Evolutionary conservation across 805 yeast species (phyloP), one percentile per base, ranked within the genome.

Genomic region (Blastobotrys robertii): DNA sequence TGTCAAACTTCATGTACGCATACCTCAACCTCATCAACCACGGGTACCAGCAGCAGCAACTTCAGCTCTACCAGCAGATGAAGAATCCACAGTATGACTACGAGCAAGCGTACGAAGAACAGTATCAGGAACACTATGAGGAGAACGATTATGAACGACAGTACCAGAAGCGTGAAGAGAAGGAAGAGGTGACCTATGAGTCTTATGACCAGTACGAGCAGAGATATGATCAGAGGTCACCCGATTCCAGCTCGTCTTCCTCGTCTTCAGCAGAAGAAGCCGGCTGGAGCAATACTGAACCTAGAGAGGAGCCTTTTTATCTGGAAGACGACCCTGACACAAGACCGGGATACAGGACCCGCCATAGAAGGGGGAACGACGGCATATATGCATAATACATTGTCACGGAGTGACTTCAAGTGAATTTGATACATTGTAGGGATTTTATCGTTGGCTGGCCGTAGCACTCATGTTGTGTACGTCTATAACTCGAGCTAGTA

Each of bases 1-100:
- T 92, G 50, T 85, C 96, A 46, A 92, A 92, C 60, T 92, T 92
- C 74, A 92, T 92, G 98, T 92, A 92, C 59, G 90, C 97, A 0
- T 92, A 92, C 63, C 72, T 92, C 68, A 90, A 92, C 58, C 69
- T 92, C 62, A 95, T 92, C 44, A 94, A 90, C 61, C 97, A 90
- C 59, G 88, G 65, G 32, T 60, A 60, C 46, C 64, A 59, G 51
- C 65, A 60, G 51, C 65, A 63, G 50, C 51, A 53, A 34, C 25
- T 31, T 44, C 54, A 51, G 44, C 42, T 41, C 15, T 15, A 13
- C 39, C 44, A 38, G 34, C 43, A 42, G 41, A 22, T 16, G 41
- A 37, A 39, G 42, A 22, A 34, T 5, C 49, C 32, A 25, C 43
- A 44, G 34, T 41, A 39, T 8, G 38, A 44, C 36, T 44, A 42